phyloP scores from a whole-genome alignment of 495 filamentous ascomycete genomes.

The Penicillium longicatenatum region DNA sequence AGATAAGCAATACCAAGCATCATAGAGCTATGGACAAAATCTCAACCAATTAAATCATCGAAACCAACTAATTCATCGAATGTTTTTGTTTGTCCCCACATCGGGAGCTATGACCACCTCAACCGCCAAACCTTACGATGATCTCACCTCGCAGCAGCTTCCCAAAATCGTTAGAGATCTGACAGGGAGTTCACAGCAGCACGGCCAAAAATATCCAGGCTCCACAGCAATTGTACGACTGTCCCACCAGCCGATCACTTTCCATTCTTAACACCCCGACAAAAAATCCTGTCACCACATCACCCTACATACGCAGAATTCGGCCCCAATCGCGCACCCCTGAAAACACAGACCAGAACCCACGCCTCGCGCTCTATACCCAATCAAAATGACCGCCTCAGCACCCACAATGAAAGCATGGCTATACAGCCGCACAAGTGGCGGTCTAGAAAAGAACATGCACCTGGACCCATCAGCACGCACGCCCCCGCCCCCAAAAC shows the following conservation, averaged over 20 bases:
- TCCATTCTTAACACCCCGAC: background rate
- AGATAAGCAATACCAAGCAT: background rate
- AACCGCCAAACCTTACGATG: background rate
- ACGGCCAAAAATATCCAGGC: background rate
- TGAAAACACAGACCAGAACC: background rate
- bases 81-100: background rate
- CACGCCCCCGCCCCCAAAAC: constrained; percentile 37
- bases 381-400: constrained; percentile 17
- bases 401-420: constrained; percentile 59
- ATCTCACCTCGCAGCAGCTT: background rate
- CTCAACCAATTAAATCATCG: background rate
- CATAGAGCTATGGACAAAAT: background rate
- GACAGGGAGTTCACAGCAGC: background rate
- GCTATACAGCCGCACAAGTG: constrained; percentile 54
- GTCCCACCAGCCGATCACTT: background rate
- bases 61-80: too few relatives aligned
- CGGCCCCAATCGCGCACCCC: background rate
- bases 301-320: background rate
- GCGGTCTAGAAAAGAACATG: constrained; percentile 60
- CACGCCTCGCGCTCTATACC: background rate
- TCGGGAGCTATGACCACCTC: constrained; percentile 4
- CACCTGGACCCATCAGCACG: constrained; percentile 46
- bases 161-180: background rate
- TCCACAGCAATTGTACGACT: background rate
- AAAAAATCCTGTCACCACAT: background rate